A percentile compares a stretch with the other conserved stretches of the same genome.
phyloP scores from a whole-genome alignment of 106 monocot species.

The Dendrobium officinale region DNA sequence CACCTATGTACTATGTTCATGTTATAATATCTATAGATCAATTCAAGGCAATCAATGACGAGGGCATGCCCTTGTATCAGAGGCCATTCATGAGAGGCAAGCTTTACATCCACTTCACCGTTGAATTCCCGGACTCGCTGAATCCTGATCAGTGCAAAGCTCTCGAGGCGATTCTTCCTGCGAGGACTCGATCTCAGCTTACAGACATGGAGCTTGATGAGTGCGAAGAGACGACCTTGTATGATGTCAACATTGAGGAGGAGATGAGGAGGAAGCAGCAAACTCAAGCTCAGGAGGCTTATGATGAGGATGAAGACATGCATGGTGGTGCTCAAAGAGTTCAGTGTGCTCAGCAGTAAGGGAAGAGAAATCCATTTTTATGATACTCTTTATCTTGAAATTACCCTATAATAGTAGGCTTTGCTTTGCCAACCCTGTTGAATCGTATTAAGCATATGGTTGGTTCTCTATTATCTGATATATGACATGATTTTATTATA shows the following conservation, averaged over 20 bases:
- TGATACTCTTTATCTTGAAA: not conserved
- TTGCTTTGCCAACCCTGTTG: not conserved
- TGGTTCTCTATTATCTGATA: not conserved
- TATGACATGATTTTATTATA: no score
- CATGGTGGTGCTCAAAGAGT: constrained; percentile 60
- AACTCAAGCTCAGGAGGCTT: constrained; percentile 47
- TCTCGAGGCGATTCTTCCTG: constrained; percentile 35
- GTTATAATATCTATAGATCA: constrained; percentile 13
- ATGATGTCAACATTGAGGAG: constrained; percentile 63
- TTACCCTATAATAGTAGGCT: not conserved
- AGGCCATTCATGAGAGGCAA: constrained; percentile 26
- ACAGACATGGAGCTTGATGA: constrained; percentile 66
- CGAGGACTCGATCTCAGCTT: constrained; percentile 27
- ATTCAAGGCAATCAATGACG: constrained; percentile 28
- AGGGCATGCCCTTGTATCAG: constrained; percentile 23
- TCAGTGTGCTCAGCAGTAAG: constrained; percentile 61
- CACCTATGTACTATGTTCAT: no score
- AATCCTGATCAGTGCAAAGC: constrained; percentile 46
- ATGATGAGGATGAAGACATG: constrained; percentile 53
- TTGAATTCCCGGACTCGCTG: constrained; percentile 54
- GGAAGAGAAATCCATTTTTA: not conserved
- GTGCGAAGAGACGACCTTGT: constrained; percentile 62
- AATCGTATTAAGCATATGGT: not conserved
- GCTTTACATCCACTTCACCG: constrained; percentile 58
- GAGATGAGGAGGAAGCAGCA: constrained; percentile 68